Percentiles rank a stretch among this genome's conserved stretches.
Conservation (phyloP, 371 early-diverging fungal species). For the Rhizopus stolonifer region DNA sequence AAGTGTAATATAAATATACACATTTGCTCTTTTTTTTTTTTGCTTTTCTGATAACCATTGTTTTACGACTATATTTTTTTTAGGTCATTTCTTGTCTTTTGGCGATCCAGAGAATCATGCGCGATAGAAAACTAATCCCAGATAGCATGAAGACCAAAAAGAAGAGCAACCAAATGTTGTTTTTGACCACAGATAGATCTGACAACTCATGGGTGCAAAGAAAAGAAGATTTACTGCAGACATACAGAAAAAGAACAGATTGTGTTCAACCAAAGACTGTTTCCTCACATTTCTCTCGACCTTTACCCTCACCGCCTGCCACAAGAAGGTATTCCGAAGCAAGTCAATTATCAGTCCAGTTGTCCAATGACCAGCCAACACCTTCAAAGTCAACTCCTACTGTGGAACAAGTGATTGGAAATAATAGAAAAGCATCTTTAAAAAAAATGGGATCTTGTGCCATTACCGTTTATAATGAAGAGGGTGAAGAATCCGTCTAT, state of each 20-base stretch:
- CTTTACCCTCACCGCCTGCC: not conserved
- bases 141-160: not conserved
- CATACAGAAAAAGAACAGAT: slow-evolving; percentile 2
- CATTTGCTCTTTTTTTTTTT: too few species aligned
- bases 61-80: not conserved
- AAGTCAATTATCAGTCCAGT: too few species aligned
- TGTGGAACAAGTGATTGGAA: not conserved
- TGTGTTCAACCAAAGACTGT: not conserved
- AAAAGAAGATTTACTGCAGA: not conserved
- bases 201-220: not conserved
- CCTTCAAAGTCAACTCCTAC: slow-evolving; percentile 70
- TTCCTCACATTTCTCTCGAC: not conserved
- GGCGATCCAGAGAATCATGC: slow-evolving; percentile 23
- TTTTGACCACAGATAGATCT: not conserved
- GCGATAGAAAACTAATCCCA: slow-evolving; percentile 18
- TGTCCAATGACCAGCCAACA: slow-evolving; percentile 72
- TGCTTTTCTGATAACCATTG: too few species aligned
- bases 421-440: slow-evolving; percentile 19
- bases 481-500: slow-evolving; percentile 18
- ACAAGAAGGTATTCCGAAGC: slow-evolving; percentile 1
- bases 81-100: slow-evolving; percentile 29
- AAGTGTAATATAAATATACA: slow-evolving; percentile 46
- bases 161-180: not conserved
- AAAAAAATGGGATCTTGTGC: slow-evolving; percentile 28
- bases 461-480: slow-evolving; percentile 13